Conservation (phyloP, 192 early-diverging fungal genomes). For the Thoreauomyces humboldtii region DNA sequence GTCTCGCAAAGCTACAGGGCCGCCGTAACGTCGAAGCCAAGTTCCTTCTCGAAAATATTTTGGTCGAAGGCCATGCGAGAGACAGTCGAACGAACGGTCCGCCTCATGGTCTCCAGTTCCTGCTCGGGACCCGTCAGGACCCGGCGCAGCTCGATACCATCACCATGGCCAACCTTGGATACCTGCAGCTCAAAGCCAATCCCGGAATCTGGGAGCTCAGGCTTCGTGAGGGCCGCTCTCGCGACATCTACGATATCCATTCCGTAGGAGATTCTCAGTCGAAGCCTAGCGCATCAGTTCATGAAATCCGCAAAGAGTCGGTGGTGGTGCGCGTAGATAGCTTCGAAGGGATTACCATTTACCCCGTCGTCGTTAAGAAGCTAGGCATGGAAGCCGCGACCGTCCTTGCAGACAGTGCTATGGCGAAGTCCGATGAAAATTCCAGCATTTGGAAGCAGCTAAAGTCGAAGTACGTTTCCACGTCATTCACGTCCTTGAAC, state of each 20-base stretch:
- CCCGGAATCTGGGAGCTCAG: constrained; percentile 85
- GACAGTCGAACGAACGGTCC: constrained; percentile 69
- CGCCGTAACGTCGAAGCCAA: constrained; percentile 62
- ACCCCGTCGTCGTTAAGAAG: constrained; percentile 76
- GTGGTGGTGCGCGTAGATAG: constrained; percentile 61
- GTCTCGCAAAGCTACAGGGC: constrained; percentile 49
- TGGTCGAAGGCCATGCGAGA: constrained; percentile 86
- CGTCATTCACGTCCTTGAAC: too few species aligned
- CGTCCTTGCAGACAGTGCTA: too few species aligned
- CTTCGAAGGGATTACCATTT: constrained; percentile 81
- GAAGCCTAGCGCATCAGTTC: too few species aligned
- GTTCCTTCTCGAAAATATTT: constrained; percentile 78
- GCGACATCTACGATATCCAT: constrained; percentile 74
- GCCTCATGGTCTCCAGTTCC: constrained; percentile 87
- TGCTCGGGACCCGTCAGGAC: constrained; percentile 66
- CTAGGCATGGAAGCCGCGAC: constrained; percentile 76
- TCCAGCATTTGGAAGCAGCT: too few species aligned
- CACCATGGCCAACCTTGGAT: constrained; percentile 98
- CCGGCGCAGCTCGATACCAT: constrained; percentile 82
- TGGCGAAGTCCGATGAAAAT: too few species aligned
- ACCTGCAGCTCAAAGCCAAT: constrained; percentile 91
- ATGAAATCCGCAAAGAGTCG: not conserved
- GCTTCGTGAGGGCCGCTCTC: constrained; percentile 78
- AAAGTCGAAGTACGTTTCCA: too few species aligned
- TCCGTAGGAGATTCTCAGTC: constrained; percentile 47